Evolutionary conservation across 176 grass and related monocot genomes (phyloP), one percentile per base, ranked within the genome.

Genomic region (Sorghum bicolor): DNA sequence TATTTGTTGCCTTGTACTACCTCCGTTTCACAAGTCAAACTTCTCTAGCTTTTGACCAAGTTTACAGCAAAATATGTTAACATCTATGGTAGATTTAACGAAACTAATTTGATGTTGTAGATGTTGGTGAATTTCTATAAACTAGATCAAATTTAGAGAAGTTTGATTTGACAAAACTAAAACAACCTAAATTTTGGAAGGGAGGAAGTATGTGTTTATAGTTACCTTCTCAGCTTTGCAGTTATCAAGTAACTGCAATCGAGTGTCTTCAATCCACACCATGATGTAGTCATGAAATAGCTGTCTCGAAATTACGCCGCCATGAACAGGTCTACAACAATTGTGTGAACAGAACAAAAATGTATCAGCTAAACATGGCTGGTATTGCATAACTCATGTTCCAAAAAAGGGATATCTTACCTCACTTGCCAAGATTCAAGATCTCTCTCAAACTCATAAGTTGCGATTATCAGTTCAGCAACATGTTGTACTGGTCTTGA

Each of bases 261-360:
- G 67, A 45, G 96, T 95, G 63, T 98, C 96, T 85, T 98, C 88
- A 70, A 98, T 85, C 96, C 96, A 98, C 50, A 95, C 91, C 83
- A 93, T 84, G 41, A 92, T 93, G 64, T 98, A 98, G 67, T 89
- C 85, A 83, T 98, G 90, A 80, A 98, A 95, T 72, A 98, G 87
- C 29, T 98, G 91, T 78, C 87, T 95, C n/a, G 96, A 94, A 87
- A 98, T 73, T 19, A 98, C 85, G 24, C 92, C 92, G 65, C 91
- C 89, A 87, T 95, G 87, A 58, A 87, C 91, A 92, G 91, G 85
- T 86, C 93, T 98, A 80, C 37, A 72, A 64, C 37, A 77, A 64
- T 72, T 74, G 58, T 43, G 80, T 65, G 72, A 41, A 83, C 10
- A 24, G 36, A 63, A 79, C 50, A 77, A 40, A 30, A 30, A 82